phyloP scores from a whole-genome alignment of 1,284 basidiomycete species.

The Moniliophthora roreri region DNA sequence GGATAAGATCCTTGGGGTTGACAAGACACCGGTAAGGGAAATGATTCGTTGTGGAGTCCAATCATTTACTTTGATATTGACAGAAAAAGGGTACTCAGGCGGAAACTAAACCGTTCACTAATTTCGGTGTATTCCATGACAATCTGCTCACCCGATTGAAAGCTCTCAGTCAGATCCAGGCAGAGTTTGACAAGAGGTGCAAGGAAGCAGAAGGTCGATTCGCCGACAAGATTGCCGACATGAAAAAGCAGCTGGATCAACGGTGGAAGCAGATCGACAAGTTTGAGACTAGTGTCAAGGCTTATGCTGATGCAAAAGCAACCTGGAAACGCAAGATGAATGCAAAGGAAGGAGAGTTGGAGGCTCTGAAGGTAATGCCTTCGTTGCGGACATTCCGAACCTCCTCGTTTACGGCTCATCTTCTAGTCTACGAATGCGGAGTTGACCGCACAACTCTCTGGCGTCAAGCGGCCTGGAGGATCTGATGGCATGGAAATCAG shows the following conservation, averaged over 20 bases:
- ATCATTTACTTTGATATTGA: conserved; percentile 2
- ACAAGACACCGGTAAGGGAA: conserved; percentile 73
- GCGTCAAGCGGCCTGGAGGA: conserved; percentile 64
- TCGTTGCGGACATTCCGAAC: background rate
- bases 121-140: conserved; percentile 94
- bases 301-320: conserved; percentile 80
- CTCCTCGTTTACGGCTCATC: background rate
- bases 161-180: conserved; percentile 78
- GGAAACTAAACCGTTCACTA: conserved; percentile 89
- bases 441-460: conserved; percentile 71
- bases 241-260: conserved; percentile 86
- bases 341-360: conserved; percentile 87
- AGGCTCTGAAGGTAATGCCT: conserved; percentile 71
- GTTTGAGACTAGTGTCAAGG: conserved; percentile 87
- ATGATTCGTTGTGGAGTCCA: conserved; percentile 11
- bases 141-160: conserved; percentile 89
- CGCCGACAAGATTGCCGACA: conserved; percentile 69
- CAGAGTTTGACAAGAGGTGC: conserved; percentile 83
- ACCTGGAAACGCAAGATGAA: conserved; percentile 84
- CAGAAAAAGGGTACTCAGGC: conserved; percentile 72
- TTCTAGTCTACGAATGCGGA: conserved; percentile 73
- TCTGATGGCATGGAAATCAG: conserved; percentile 73
- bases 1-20: conserved; percentile 90
- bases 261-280: conserved; percentile 94
- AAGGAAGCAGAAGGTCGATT: conserved; percentile 80